A percentile compares a stretch with the other conserved stretches of the same genome.
phyloP scores from a whole-genome alignment of 805 yeast species.

The Priceomyces castillae region DNA sequence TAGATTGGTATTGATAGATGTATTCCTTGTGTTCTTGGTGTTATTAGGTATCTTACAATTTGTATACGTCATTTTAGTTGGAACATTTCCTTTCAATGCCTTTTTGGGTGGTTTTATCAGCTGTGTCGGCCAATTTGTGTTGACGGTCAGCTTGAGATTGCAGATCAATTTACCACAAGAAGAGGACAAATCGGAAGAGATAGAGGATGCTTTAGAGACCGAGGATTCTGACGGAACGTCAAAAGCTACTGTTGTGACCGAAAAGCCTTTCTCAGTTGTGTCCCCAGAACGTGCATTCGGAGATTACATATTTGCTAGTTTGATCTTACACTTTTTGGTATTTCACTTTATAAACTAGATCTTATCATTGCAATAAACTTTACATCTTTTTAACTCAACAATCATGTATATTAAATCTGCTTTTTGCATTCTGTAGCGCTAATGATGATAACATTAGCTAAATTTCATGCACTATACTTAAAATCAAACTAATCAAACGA shows the following conservation, averaged over 20 bases:
- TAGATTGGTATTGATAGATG: slow-evolving; percentile 66
- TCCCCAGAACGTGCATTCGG: slow-evolving; percentile 67
- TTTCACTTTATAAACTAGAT: slow-evolving; percentile 81
- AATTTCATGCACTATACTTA: neutral
- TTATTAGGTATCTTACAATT: slow-evolving; percentile 76
- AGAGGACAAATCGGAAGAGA: slow-evolving; percentile 7
- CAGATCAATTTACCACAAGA: slow-evolving; percentile 40
- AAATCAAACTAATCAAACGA: neutral
- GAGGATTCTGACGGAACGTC: slow-evolving; percentile 1
- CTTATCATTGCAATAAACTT: neutral
- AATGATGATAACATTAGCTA: neutral
- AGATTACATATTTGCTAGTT: slow-evolving; percentile 83
- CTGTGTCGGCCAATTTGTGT: slow-evolving; percentile 94
- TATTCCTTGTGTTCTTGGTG: slow-evolving; percentile 73
- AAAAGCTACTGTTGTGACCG: slow-evolving; percentile 8
- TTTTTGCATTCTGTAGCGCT: neutral
- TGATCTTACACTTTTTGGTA: slow-evolving; percentile 83
- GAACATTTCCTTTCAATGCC: slow-evolving; percentile 96
- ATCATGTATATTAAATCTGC: too few species aligned
- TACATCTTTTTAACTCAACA: too few species aligned
- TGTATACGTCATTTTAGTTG: slow-evolving; percentile 68
- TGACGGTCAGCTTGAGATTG: slow-evolving; percentile 77
- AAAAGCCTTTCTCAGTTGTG: slow-evolving; percentile 13
- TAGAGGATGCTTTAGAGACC: slow-evolving; percentile 5
- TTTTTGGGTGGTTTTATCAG: slow-evolving; percentile 89